Evolutionary conservation across 208 protist genomes (phyloP).

Genomic region (Leishmania aethiopica): DNA sequence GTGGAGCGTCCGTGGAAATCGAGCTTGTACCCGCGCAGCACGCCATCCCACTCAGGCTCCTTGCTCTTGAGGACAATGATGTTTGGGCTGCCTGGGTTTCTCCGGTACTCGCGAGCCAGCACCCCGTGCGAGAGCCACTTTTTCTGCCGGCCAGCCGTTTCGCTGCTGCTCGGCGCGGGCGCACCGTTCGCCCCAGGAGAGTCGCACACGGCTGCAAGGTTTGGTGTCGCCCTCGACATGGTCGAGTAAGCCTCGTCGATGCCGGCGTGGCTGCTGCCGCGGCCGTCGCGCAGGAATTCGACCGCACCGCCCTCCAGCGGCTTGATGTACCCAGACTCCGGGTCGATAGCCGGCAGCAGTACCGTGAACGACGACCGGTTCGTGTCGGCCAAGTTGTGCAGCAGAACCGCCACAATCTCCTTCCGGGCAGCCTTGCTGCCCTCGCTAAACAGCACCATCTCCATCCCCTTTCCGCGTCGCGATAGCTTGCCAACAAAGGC

Average conservation of each 20-base stretch:
- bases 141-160: slow-evolving; percentile 3
- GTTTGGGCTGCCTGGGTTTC: slow-evolving; percentile 30
- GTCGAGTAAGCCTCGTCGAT: slow-evolving; percentile 26
- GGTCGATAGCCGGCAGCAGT: slow-evolving; percentile 49
- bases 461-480: slow-evolving; percentile 23
- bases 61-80: slow-evolving; percentile 48
- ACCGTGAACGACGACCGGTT: slow-evolving; percentile 39
- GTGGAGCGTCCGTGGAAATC: slow-evolving; percentile 45
- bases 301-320: slow-evolving; percentile 47
- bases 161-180: not conserved
- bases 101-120: slow-evolving; percentile 31
- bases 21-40: slow-evolving; percentile 43
- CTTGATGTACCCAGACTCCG: slow-evolving; percentile 41
- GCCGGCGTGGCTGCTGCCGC: slow-evolving; percentile 8
- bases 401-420: slow-evolving; percentile 37
- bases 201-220: slow-evolving; percentile 10
- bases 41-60: slow-evolving; percentile 40
- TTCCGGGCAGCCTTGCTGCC: slow-evolving; percentile 38
- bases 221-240: slow-evolving; percentile 16
- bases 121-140: slow-evolving; percentile 30
- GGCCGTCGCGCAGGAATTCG: slow-evolving; percentile 41
- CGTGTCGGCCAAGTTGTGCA: slow-evolving; percentile 33
- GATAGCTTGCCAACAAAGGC: slow-evolving; percentile 46
- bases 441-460: slow-evolving; percentile 54
- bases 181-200: not conserved